Percentiles rank a stretch among this genome's conserved stretches.
Conservation (phyloP, 768 basidiomycete species). For the Amylocystis lapponica region DNA sequence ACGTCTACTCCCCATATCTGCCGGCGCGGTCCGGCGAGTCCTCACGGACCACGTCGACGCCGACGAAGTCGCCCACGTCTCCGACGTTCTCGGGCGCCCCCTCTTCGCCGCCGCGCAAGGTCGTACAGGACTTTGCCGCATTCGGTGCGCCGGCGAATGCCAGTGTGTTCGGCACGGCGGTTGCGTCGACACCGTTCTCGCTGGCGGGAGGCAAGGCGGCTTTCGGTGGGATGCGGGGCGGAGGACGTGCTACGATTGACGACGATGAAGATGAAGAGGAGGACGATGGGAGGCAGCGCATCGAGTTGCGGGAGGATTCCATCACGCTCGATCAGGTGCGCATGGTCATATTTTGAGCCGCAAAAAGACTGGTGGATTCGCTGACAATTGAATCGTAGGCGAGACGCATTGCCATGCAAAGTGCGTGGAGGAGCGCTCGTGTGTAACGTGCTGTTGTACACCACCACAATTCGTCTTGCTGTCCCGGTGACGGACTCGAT, state of each 20-base stretch:
- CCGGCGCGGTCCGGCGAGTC: slow-evolving; percentile 32
- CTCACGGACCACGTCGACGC: slow-evolving; percentile 34
- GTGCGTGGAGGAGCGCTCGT: slow-evolving; percentile 75
- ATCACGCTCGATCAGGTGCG: slow-evolving; percentile 91
- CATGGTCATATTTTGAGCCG: slow-evolving; percentile 5
- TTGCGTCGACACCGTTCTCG: slow-evolving; percentile 74
- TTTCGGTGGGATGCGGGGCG: slow-evolving; percentile 68
- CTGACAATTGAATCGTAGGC: too few species aligned
- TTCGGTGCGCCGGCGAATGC: slow-evolving; percentile 72
- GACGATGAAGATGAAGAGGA: slow-evolving; percentile 69
- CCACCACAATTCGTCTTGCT: neutral
- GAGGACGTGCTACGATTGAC: slow-evolving; percentile 38
- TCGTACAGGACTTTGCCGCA: slow-evolving; percentile 83
- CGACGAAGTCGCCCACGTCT: slow-evolving; percentile 24
- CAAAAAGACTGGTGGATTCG: too few species aligned
- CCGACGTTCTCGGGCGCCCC: slow-evolving; percentile 20
- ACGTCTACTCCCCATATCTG: slow-evolving; percentile 45
- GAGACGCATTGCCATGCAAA: slow-evolving; percentile 82
- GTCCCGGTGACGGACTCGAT: slow-evolving; percentile 1
- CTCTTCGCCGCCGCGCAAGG: slow-evolving; percentile 77
- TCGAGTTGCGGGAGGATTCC: slow-evolving; percentile 75
- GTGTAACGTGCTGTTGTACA: too few species aligned
- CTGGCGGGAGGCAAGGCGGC: slow-evolving; percentile 77
- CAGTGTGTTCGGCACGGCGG: slow-evolving; percentile 82
- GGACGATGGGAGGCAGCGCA: slow-evolving; percentile 54